Conservation (phyloP, 345 rosid species). For the Eucalyptus pauciflora region DNA sequence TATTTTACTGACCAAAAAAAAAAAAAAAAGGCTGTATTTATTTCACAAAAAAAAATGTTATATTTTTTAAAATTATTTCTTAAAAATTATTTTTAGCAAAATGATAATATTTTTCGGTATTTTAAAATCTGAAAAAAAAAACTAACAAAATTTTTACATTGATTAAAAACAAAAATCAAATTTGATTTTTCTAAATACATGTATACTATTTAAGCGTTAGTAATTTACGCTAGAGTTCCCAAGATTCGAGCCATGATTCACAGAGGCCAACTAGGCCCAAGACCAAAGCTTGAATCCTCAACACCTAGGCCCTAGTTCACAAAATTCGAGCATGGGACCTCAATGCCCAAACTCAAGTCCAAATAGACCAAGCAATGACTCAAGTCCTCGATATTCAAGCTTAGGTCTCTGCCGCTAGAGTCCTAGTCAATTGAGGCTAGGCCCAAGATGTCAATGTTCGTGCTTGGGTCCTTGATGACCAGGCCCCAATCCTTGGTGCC, state of each 20-base stretch:
- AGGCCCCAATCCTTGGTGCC: accelerated
- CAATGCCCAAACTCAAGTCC: background rate
- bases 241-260: background rate
- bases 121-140: background rate
- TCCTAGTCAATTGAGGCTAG: background rate
- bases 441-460: background rate
- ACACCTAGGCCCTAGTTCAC: background rate
- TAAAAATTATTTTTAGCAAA: background rate
- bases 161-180: background rate
- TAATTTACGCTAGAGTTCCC: accelerated
- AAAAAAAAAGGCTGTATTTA: background rate
- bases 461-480: accelerated
- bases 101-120: background rate
- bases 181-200: background rate
- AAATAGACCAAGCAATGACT: background rate
- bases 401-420: accelerated
- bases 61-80: background rate
- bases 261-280: background rate
- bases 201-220: background rate
- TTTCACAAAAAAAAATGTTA: background rate
- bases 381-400: background rate
- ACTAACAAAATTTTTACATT: accelerated
- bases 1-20: background rate
- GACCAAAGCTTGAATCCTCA: background rate
- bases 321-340: background rate